A percentile compares a stretch with the other conserved stretches of the same genome.
These are phyloP conservation scores for Didymella lethalis DNA, from an alignment of 2,329 filamentous ascomycete genomes.

Conservation along the genomic window DNA sequence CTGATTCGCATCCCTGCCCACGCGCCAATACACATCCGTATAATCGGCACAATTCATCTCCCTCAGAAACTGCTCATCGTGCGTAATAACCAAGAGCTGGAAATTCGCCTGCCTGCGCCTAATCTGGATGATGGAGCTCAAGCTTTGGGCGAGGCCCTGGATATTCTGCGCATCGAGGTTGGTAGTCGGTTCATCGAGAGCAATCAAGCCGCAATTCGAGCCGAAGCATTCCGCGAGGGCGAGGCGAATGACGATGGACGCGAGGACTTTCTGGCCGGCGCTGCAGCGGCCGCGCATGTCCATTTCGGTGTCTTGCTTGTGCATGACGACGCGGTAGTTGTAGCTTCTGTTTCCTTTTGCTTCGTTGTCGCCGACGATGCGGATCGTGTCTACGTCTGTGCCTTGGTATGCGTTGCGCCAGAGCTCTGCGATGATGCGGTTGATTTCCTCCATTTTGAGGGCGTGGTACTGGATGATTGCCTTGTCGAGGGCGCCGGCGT, in stretches of 20 bases:
- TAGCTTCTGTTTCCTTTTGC: conserved; percentile 79
- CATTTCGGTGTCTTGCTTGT: conserved; percentile 97
- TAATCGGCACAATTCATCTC: conserved; percentile 96
- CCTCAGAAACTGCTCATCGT: conserved; percentile 94
- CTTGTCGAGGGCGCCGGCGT: conserved; percentile 84
- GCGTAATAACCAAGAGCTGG: conserved; percentile 97
- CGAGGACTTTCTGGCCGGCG: conserved; percentile 94
- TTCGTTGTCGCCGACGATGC: conserved; percentile 92
- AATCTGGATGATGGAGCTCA: conserved; percentile 86
- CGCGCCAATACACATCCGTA: conserved; percentile 88
- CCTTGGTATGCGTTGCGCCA: conserved; percentile 97
- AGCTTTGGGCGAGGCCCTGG: conserved; percentile 80
- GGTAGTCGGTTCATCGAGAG: conserved; percentile 95
- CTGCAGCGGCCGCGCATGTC: conserved; percentile 99
- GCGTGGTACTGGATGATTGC: conserved; percentile 97
- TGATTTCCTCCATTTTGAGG: conserved; percentile 98
- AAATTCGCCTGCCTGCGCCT: conserved; percentile 91
- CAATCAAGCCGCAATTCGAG: conserved; percentile 93
- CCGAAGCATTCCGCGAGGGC: conserved; percentile 97
- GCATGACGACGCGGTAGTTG: conserved; percentile 97
- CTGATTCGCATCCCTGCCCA: conserved; percentile 82
- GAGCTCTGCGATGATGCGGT: conserved; percentile 91
- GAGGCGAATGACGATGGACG: conserved; percentile 95
- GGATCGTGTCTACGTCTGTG: conserved; percentile 95
- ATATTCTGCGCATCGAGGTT: conserved; percentile 98